These are phyloP conservation scores for Hericium rajendrae DNA, from an alignment of 768 basidiomycete genomes.

Conservation along the genomic window DNA sequence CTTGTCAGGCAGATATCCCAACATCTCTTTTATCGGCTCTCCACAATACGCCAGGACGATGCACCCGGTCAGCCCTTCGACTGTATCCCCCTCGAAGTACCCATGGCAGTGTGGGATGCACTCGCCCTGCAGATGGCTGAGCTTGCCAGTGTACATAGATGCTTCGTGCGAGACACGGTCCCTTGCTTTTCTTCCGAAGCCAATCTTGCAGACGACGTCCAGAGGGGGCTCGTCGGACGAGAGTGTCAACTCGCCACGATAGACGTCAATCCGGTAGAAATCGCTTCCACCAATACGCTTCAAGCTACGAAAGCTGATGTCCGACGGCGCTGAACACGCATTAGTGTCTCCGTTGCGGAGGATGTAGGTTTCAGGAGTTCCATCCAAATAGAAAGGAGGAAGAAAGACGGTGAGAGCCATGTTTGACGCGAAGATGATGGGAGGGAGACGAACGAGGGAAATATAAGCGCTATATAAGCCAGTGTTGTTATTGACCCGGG, in stretches of 20 bases:
- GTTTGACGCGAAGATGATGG: no score
- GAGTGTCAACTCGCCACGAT: background rate
- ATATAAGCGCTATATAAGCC: no score
- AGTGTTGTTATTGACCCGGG: no score
- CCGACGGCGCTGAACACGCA: background rate
- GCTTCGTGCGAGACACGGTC: background rate
- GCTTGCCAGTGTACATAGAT: background rate
- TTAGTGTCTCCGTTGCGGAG: background rate
- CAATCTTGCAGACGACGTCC: background rate
- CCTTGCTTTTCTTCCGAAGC: background rate
- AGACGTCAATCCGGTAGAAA: background rate
- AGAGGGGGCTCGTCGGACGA: background rate
- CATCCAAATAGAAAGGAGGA: background rate
- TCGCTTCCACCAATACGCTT: background rate
- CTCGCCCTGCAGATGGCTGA: background rate
- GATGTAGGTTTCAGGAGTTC: background rate
- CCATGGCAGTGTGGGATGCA: background rate
- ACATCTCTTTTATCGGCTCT: background rate
- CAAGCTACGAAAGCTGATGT: background rate
- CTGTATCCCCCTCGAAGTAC: background rate
- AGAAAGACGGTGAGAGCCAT: no score
- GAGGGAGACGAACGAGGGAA: no score
- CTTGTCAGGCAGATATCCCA: background rate
- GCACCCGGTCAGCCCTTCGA: background rate
- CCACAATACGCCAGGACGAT: background rate